Base-by-base conservation (phyloP, 1,139 yeast genomes). In the Geotrichum phurueaensis region DNA sequence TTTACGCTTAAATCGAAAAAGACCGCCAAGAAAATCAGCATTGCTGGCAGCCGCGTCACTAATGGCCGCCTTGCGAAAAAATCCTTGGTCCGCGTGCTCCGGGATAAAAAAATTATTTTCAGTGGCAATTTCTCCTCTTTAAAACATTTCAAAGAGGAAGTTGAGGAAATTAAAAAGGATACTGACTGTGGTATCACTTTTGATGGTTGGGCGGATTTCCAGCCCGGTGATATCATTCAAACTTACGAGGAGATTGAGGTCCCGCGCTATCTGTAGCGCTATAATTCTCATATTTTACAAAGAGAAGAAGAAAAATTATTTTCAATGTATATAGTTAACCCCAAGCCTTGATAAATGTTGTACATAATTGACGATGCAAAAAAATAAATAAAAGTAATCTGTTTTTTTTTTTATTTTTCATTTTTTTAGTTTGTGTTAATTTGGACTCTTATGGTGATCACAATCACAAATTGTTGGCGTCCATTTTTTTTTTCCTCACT, bases 11-110 rank as follows among this genome's bases (percentile, higher is more conserved):
- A 75, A 25, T 33, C 39, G 13, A 33, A 33, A 33, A 75, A 79
- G 64, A 78, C 79, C 63, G 83, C 82, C 66, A 79, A 78, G 60
- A 78, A 77, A 25, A 74, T 83, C 59, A 81, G 80, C 65, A 82
- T 94, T 69, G 99, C 98, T 0, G 99, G 99, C 4, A 89, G 96
- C 70, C 85, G 87, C 70, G 91, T 94, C n/a, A 70, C 76, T 22
- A 82, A 81, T 56, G 99, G 99, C 12, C 72, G 76, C 1, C 74
- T 94, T 53, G 81, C 82, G 66, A 80, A 88, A 65, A 79, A 83
- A 15, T 77, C 87, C 0, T 75, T 76, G 49, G 84, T 91, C 15
- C 84, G 87, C 69, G 86, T 94, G 1, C 67, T 83, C 60, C 81
- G 98, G 67, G 73, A 65, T 48, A 67, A 75, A 6, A 75, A 81